phyloP scores from a whole-genome alignment of 148 eudicot species.

The Fagopyrum homotropicum region DNA sequence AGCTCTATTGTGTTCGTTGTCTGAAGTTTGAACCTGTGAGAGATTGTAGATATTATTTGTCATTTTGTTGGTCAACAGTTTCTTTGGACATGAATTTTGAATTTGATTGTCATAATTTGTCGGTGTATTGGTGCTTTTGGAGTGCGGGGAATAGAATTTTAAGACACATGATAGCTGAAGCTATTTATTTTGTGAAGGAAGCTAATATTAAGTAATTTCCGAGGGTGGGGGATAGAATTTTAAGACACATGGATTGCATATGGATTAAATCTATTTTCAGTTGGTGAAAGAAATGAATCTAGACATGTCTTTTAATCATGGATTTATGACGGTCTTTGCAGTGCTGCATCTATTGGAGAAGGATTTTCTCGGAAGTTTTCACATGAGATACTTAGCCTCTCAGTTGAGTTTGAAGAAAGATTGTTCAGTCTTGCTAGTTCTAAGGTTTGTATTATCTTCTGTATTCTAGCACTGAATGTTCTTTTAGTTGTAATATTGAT shows the following conservation, averaged over 20 bases:
- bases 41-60: neutral
- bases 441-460: slow-evolving; percentile 22
- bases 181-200: neutral
- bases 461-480: neutral
- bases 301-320: neutral
- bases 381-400: slow-evolving; percentile 14
- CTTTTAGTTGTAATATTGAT: neutral
- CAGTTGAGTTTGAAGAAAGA: slow-evolving; percentile 22
- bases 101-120: neutral
- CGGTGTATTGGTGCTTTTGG: neutral
- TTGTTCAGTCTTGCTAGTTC: slow-evolving; percentile 23
- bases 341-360: slow-evolving; percentile 20
- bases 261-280: neutral
- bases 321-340: slow-evolving; percentile 17
- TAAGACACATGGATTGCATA: neutral
- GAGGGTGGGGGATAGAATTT: neutral
- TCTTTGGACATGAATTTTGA: neutral
- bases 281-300: neutral
- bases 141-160: neutral
- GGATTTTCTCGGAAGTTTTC: slow-evolving; percentile 6
- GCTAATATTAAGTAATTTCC: neutral
- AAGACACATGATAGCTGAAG: neutral
- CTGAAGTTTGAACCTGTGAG: neutral
- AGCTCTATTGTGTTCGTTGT: no score
- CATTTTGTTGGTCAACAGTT: neutral